Percentiles rank a stretch among this genome's conserved stretches.
These are phyloP conservation scores for Plasmopara muralis DNA, from an alignment of 352 stramenopile genomes.

Conservation along the genomic window DNA sequence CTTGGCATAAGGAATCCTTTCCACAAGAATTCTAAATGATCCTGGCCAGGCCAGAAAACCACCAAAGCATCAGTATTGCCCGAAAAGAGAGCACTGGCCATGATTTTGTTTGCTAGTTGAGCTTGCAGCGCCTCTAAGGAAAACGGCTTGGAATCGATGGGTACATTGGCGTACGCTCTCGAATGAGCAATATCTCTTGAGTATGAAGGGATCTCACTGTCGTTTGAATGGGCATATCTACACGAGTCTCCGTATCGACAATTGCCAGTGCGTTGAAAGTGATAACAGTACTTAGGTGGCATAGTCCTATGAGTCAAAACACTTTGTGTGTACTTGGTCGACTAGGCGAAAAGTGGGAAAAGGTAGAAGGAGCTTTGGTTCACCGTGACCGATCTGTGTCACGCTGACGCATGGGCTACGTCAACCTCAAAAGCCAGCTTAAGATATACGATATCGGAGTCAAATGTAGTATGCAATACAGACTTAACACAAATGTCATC, in stretches of 20 bases:
- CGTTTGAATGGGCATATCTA: constrained; percentile 10
- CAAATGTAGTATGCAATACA: too few species aligned
- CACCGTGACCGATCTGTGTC: neutral
- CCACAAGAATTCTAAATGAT: constrained; percentile 24
- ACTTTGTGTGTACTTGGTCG: neutral
- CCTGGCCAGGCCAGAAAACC: constrained; percentile 17
- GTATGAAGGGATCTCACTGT: neutral
- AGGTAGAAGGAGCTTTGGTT: neutral
- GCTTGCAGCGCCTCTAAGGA: constrained; percentile 13
- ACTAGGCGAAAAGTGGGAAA: neutral
- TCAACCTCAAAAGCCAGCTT: too few species aligned
- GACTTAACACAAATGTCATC: too few species aligned
- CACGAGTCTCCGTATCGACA: constrained; percentile 25
- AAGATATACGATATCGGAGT: too few species aligned
- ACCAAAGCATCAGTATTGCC: constrained; percentile 25
- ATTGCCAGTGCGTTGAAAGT: constrained; percentile 17
- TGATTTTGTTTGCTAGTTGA: constrained; percentile 19
- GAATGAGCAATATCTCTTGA: neutral
- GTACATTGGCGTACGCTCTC: neutral
- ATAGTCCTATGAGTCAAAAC: constrained; percentile 2
- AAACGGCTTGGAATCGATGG: constrained; percentile 8
- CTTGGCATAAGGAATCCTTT: constrained; percentile 24
- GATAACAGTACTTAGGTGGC: constrained; percentile 15
- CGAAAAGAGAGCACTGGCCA: constrained; percentile 12
- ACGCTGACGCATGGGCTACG: too few species aligned